Evolutionary conservation across 805 yeast genomes (phyloP).

Genomic region (Kodamaea sagamina): DNA sequence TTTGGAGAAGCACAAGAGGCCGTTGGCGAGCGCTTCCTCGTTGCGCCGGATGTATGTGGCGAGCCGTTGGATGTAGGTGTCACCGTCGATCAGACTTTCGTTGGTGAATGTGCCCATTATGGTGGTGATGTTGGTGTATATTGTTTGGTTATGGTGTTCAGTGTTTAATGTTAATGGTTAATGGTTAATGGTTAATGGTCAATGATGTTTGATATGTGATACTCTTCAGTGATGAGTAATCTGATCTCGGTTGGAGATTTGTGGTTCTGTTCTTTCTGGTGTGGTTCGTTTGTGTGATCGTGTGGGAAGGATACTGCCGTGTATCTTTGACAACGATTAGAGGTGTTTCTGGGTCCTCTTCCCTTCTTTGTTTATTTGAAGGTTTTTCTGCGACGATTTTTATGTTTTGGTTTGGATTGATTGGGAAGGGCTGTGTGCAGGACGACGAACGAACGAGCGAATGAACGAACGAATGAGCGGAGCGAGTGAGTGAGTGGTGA

Average conservation of each 20-base stretch:
- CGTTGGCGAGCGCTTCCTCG: constrained; percentile 61
- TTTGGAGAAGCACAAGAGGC: constrained; percentile 55
- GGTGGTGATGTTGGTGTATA: too few species aligned
- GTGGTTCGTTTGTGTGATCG: too few species aligned
- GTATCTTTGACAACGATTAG: neutral
- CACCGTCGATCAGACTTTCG: constrained; percentile 52
- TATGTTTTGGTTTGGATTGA: constrained; percentile 6
- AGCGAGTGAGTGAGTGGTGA: neutral
- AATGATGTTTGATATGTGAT: too few species aligned
- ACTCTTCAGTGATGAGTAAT: too few species aligned
- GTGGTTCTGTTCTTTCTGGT: too few species aligned
- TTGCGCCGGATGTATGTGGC: constrained; percentile 56
- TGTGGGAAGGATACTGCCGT: too few species aligned
- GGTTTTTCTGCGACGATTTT: constrained; percentile 9
- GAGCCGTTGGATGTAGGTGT: constrained; percentile 55
- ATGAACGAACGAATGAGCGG: too few species aligned
- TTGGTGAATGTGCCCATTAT: constrained; percentile 28
- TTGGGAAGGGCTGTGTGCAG: constrained; percentile 9
- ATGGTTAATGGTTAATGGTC: too few species aligned
- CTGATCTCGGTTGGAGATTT: too few species aligned
- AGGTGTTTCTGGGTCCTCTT: constrained; percentile 4
- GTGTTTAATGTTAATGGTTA: too few species aligned
- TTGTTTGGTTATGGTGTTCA: too few species aligned
- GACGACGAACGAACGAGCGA: too few species aligned
- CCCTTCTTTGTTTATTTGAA: constrained; percentile 5